Evolutionary conservation across 2,329 filamentous ascomycete genomes (phyloP).

Genomic region (Fusarium sp.): DNA sequence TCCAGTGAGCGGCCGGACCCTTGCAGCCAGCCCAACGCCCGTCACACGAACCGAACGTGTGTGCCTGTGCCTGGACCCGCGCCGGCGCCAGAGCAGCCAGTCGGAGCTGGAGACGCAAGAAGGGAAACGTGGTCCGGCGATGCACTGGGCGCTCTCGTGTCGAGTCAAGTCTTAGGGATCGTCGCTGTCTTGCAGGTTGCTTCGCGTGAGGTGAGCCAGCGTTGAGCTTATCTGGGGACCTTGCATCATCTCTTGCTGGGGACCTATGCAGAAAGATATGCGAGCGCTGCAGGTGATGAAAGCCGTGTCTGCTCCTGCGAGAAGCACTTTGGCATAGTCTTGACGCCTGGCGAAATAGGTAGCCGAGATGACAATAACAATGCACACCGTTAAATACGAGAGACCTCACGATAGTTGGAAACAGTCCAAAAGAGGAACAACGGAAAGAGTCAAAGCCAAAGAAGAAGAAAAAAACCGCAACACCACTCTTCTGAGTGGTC

Average conservation of each 20-base stretch:
- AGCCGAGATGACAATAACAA: constrained; percentile 11
- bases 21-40: constrained; percentile 30
- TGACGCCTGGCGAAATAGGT: not conserved
- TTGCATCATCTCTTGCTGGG: constrained; percentile 20
- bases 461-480: not conserved
- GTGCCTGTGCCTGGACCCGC: constrained; percentile 16
- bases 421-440: not conserved
- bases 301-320: not conserved
- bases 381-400: not conserved
- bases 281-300: not conserved
- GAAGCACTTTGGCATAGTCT: not conserved
- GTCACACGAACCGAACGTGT: constrained; percentile 20
- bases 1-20: constrained; percentile 29
- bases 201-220: constrained; percentile 18
- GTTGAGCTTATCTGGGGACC: constrained; percentile 17
- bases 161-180: constrained; percentile 6
- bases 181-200: constrained; percentile 3
- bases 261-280: not conserved
- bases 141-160: not conserved
- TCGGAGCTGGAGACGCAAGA: constrained; percentile 17
- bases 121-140: constrained; percentile 2
- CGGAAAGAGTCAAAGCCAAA: not conserved
- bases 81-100: constrained; percentile 34
- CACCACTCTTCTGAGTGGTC: not conserved
- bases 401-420: constrained; percentile 8